Evolutionary conservation across 2,329 filamentous ascomycete species (phyloP).

Genomic region (Colletotrichum sp.): DNA sequence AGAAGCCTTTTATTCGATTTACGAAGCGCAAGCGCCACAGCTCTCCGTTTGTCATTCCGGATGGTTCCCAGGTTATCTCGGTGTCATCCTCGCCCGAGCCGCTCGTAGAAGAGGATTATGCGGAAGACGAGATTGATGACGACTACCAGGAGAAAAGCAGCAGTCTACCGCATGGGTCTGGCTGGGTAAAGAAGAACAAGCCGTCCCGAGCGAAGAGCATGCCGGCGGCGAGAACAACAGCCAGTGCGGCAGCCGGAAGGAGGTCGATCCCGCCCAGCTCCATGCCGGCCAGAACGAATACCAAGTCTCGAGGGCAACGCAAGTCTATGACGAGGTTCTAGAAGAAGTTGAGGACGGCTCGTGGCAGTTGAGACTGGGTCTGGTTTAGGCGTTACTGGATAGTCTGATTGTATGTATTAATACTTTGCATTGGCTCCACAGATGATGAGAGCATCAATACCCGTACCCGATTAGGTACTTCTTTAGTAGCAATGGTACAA

Average conservation of each 20-base stretch:
- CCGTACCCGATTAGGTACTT: background rate
- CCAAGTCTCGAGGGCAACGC: background rate
- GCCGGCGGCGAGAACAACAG: background rate
- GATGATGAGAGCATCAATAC: background rate
- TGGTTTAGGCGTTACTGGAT: background rate
- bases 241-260: background rate
- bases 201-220: background rate
- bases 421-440: background rate
- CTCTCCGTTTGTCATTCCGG: constrained; percentile 28
- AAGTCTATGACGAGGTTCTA: background rate
- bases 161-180: constrained; percentile 14
- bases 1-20: background rate
- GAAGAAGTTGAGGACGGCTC: background rate
- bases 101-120: constrained; percentile 32
- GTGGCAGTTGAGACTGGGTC: background rate
- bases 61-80: constrained; percentile 36
- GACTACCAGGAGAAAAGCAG: constrained; percentile 30
- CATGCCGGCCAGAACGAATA: background rate
- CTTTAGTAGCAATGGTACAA: background rate
- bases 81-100: constrained; percentile 27
- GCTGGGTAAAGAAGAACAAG: constrained; percentile 25
- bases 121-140: constrained; percentile 42
- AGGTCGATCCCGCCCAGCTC: background rate
- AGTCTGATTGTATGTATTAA: background rate
- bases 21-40: background rate